Evolutionary conservation across 306 rosid genomes (phyloP).

Genomic region (Sicyos edulis): DNA sequence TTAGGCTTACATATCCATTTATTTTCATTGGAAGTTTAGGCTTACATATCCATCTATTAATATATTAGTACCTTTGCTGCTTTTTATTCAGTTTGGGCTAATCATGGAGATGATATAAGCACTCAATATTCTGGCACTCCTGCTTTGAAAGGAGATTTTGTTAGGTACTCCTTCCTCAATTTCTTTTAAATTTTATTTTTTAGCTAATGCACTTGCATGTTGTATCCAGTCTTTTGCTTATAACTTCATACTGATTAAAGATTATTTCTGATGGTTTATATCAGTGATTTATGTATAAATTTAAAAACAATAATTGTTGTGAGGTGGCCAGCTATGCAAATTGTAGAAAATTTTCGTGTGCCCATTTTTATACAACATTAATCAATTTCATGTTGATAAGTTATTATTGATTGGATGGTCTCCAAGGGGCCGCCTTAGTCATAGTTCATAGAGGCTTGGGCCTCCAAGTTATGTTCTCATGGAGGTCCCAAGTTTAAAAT

Average conservation of each 20-base stretch:
- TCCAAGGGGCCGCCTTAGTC: too few relatives aligned
- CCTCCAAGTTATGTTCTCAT: too few relatives aligned
- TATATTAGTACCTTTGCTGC: conserved; percentile 22
- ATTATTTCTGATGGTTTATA: not conserved
- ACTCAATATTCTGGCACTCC: conserved; percentile 90
- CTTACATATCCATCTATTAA: conserved; percentile 12
- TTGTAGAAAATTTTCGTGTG: not conserved
- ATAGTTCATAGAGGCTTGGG: too few relatives aligned
- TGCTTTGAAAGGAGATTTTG: conserved; percentile 95
- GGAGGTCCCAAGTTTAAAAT: too few relatives aligned
- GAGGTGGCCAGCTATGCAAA: not conserved
- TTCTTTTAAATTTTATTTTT: conserved; percentile 16
- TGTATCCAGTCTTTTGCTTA: not conserved
- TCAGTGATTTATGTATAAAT: not conserved
- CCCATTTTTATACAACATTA: not conserved
- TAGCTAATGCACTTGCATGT: not conserved
- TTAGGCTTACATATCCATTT: conserved; percentile 24
- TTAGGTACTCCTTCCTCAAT: conserved; percentile 50
- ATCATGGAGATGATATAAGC: conserved; percentile 95
- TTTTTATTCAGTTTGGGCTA: conserved; percentile 81
- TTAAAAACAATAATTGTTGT: not conserved
- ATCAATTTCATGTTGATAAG: not conserved
- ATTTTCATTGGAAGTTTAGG: conserved; percentile 8
- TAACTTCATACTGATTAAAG: not conserved
- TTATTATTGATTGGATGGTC: not conserved